Percentiles rank a stretch among this genome's conserved stretches.
These are phyloP conservation scores for Nitzschia sp. DNA, from an alignment of 108 stramenopile genomes.

Conservation along the genomic window DNA sequence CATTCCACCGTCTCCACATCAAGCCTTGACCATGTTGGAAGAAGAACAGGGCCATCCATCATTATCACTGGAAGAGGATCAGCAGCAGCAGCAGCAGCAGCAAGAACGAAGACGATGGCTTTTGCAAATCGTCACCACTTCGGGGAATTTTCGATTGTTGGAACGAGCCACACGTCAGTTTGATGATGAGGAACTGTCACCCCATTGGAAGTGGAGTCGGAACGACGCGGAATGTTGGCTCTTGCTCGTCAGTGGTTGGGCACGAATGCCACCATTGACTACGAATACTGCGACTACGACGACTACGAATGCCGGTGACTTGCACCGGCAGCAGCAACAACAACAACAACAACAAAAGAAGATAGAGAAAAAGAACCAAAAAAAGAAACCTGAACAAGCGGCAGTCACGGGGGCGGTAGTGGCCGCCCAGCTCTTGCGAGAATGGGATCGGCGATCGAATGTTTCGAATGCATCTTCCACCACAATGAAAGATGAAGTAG, in stretches of 20 bases:
- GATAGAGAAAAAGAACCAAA: neutral
- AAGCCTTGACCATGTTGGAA: no score
- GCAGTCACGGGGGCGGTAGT: neutral
- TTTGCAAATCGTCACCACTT: neutral
- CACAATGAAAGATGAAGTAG: neutral
- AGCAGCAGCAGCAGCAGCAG: no score
- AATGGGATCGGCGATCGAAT: constrained; percentile 2
- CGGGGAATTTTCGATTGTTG: neutral
- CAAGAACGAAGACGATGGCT: neutral
- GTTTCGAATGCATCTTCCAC: neutral
- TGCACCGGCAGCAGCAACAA: no score
- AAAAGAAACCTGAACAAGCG: neutral
- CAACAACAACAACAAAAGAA: neutral
- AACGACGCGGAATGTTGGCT: neutral
- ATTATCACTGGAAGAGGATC: no score
- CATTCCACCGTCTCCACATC: no score
- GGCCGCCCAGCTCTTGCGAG: constrained; percentile 19
- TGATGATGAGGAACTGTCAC: no score
- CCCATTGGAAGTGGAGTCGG: no score
- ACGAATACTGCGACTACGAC: no score
- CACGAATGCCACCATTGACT: neutral
- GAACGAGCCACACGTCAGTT: neutral
- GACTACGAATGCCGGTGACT: neutral
- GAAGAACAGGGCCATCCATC: no score
- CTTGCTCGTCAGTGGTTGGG: neutral